Conservation (phyloP, 2,329 filamentous ascomycete species). For the Xylaria sp. region DNA sequence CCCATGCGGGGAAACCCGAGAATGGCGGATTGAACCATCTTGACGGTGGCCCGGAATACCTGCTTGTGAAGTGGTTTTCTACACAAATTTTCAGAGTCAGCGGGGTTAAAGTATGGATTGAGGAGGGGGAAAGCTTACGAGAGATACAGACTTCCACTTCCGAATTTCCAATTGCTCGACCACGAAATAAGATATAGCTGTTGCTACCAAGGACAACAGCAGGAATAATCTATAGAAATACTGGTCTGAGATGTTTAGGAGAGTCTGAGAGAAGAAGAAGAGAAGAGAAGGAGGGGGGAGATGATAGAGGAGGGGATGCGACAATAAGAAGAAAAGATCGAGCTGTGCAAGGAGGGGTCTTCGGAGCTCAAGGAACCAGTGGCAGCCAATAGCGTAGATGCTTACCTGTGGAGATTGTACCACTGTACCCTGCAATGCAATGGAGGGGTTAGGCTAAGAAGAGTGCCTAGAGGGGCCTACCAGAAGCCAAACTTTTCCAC, state of each 20-base stretch:
- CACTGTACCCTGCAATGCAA: constrained; percentile 14
- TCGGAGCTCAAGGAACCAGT: constrained; percentile 37
- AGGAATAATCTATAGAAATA: constrained; percentile 38
- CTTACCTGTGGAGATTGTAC: constrained; percentile 26
- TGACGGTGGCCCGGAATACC: constrained; percentile 51
- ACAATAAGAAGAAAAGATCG: constrained; percentile 34
- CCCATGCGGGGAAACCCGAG: constrained; percentile 99
- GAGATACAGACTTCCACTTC: constrained; percentile 43
- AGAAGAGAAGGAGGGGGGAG: constrained; percentile 28
- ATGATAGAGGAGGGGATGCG: constrained; percentile 28
- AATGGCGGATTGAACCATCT: constrained; percentile 77
- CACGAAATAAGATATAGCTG: constrained; percentile 34
- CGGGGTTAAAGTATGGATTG: background rate
- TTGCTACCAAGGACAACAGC: constrained; percentile 21
- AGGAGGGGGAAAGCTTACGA: constrained; percentile 37
- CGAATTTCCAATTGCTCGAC: constrained; percentile 38
- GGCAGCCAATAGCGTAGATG: constrained; percentile 23
- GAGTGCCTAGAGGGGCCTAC: constrained; percentile 1
- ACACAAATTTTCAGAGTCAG: constrained; percentile 35
- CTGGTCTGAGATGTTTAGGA: constrained; percentile 29
- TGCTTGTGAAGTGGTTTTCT: constrained; percentile 41
- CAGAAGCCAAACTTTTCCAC: constrained; percentile 12
- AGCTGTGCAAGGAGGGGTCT: constrained; percentile 34
- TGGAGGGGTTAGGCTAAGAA: constrained; percentile 25
- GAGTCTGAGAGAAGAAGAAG: constrained; percentile 30